Evolutionary conservation across 2,329 filamentous ascomycete species (phyloP).

Genomic region (Microdochium nivale): DNA sequence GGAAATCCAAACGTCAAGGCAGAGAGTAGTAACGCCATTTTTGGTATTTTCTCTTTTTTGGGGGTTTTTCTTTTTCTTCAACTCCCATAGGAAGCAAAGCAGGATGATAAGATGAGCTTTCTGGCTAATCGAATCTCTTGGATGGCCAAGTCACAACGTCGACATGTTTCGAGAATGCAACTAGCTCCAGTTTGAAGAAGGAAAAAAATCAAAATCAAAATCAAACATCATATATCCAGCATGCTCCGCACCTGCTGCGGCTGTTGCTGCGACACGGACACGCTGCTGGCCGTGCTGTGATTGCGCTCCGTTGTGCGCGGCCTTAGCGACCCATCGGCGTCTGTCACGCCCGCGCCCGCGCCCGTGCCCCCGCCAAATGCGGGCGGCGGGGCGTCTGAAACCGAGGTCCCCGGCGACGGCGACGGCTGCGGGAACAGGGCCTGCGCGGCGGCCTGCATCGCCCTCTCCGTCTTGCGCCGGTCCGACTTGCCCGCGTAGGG

Average conservation of each 20-base stretch:
- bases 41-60: too few species aligned
- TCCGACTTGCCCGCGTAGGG: slow-evolving; percentile 34
- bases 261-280: slow-evolving; percentile 31
- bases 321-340: slow-evolving; percentile 8
- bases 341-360: slow-evolving; percentile 13
- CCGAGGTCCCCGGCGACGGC: slow-evolving; percentile 21
- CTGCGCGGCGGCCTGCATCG: slow-evolving; percentile 31
- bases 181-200: too few species aligned
- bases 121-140: too few species aligned
- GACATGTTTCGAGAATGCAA: too few species aligned
- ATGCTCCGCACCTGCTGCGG: slow-evolving; percentile 50
- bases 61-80: too few species aligned
- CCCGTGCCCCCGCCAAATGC: slow-evolving; percentile 16
- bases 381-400: slow-evolving; percentile 30
- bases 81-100: too few species aligned
- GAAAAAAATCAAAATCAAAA: too few species aligned
- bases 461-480: slow-evolving; percentile 33
- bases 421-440: slow-evolving; percentile 38
- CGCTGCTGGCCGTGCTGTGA: slow-evolving; percentile 34
- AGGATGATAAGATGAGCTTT: too few species aligned
- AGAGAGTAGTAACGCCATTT: too few species aligned
- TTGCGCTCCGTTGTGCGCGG: slow-evolving; percentile 28
- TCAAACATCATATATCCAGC: slow-evolving; percentile 42
- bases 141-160: too few species aligned
- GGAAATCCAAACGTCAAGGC: too few species aligned